Evolutionary conservation across 495 filamentous ascomycete species (phyloP), one percentile per base, ranked within the genome.

Genomic region (Penicillium angulare): DNA sequence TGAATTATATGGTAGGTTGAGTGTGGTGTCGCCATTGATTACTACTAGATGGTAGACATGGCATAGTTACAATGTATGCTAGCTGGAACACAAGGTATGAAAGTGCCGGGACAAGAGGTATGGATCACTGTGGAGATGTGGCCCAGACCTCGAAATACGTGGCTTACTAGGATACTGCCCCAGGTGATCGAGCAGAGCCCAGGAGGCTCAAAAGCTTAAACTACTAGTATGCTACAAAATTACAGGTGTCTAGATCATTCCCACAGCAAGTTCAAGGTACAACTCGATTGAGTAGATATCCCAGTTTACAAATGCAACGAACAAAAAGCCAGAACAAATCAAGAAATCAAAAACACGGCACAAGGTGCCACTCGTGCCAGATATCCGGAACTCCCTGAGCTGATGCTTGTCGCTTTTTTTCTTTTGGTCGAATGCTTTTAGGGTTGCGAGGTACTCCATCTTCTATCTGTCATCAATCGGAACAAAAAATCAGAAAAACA

Each of bases 331-430:
- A 60, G 29, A 59, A 31, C 5, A 31, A 63, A 55, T 41, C 51
- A 52, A 29, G 33, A 55, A 49, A 59, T 48, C 32, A 58, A 57
- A 33, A 49, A 57, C 57, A 58, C 60, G 49, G 63, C 65, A 67
- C 61, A 60, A 64, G 72, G 75, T 79, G 76, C 64, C 58, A 57
- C 59, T 65, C 62, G 57, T 84, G 83, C 81, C 83, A 87, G 86
- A 89, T 90, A 89, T 90, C 88, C 87, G 86, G 87, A 92, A 79
- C 79, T 80, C 83, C 85, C 82, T 80, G 48, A 57, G 61, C 53
- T 49, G 51, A 39, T 47, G 42, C 47, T 43, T 56, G 58, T 57
- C 54, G 49, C 47, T 47, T 40, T 34, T 46, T 40, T 24, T 24
- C n/a, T 17, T 10, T 10, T 35, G 6, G 46, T 62, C 44, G 45